Percentiles rank a stretch among this genome's conserved stretches.
These are phyloP conservation scores for Neofusicoccum ribis DNA, from an alignment of 2,329 filamentous ascomycete species.

Conservation along the genomic window DNA sequence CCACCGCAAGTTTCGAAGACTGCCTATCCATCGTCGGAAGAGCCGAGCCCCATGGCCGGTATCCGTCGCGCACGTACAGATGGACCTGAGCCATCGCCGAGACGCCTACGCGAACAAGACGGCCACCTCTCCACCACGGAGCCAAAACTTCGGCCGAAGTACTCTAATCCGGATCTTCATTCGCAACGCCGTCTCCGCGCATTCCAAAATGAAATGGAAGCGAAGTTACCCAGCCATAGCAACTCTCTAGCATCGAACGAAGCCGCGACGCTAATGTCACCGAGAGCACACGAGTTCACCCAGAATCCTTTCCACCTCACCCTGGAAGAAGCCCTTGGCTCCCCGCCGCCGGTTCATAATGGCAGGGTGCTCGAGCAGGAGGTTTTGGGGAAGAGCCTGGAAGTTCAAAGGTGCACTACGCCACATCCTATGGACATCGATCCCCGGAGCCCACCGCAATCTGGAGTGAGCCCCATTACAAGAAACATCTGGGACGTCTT, in stretches of 20 bases:
- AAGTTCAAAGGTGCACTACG: slow-evolving; percentile 48
- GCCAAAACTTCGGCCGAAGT: slow-evolving; percentile 31
- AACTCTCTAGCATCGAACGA: slow-evolving; percentile 29
- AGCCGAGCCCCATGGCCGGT: slow-evolving; percentile 17
- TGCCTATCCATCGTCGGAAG: slow-evolving; percentile 7
- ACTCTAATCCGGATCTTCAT: slow-evolving; percentile 41
- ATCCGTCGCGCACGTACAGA: not conserved
- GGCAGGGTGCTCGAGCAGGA: slow-evolving; percentile 35
- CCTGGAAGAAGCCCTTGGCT: slow-evolving; percentile 28
- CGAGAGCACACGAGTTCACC: slow-evolving; percentile 71
- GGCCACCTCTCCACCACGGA: slow-evolving; percentile 27
- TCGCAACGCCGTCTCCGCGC: slow-evolving; percentile 40
- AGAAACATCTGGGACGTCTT: slow-evolving; percentile 77
- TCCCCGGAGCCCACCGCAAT: slow-evolving; percentile 73
- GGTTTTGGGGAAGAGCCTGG: slow-evolving; percentile 34
- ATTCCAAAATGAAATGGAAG: slow-evolving; percentile 42
- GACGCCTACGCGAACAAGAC: slow-evolving; percentile 24
- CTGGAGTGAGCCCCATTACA: slow-evolving; percentile 72
- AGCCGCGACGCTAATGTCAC: slow-evolving; percentile 65
- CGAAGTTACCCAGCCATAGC: slow-evolving; percentile 32
- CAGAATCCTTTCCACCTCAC: slow-evolving; percentile 47
- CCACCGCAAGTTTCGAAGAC: not conserved
- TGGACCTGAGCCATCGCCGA: not conserved
- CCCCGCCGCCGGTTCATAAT: slow-evolving; percentile 33
- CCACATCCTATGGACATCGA: slow-evolving; percentile 43